Conservation (phyloP, 1,139 yeast genomes). For the Hyphopichia burtonii region DNA sequence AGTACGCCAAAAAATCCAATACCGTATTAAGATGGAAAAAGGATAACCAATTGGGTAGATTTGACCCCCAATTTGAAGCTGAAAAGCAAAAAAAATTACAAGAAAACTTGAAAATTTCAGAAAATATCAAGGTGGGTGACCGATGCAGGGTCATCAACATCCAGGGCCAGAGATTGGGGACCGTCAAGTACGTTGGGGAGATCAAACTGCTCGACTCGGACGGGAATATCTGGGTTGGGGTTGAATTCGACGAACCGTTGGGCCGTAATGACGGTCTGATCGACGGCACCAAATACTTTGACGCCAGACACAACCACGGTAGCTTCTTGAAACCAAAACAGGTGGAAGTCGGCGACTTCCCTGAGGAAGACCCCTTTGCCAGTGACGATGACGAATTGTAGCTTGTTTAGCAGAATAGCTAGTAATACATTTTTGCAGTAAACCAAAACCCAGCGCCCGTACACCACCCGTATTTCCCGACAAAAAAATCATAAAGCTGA, state of each 20-base stretch:
- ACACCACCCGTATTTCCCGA: neutral
- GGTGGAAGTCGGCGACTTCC: constrained; percentile 55
- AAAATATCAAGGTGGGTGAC: constrained; percentile 28
- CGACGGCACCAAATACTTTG: constrained; percentile 32
- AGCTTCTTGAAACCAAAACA: constrained; percentile 50
- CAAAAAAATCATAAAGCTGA: neutral
- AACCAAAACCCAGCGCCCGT: neutral
- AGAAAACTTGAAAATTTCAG: constrained; percentile 17
- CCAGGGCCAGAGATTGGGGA: constrained; percentile 64
- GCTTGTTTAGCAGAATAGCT: too few relatives aligned
- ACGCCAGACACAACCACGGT: constrained; percentile 42
- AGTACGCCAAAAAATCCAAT: constrained; percentile 58
- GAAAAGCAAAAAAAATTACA: constrained; percentile 17
- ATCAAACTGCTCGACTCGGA: constrained; percentile 57
- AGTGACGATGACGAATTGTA: constrained; percentile 29
- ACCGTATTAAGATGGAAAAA: constrained; percentile 79
- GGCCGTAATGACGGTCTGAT: constrained; percentile 46
- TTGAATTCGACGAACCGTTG: constrained; percentile 51
- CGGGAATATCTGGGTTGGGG: constrained; percentile 42
- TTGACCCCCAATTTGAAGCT: constrained; percentile 52
- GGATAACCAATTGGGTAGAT: constrained; percentile 65
- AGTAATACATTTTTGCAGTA: too few relatives aligned
- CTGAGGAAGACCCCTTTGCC: constrained; percentile 42
- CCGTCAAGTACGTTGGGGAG: constrained; percentile 63
- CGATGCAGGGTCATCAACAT: constrained; percentile 44